phyloP scores from a whole-genome alignment of 129 eudicot genomes.

The sunflower (Helianthus annuus) region DNA sequence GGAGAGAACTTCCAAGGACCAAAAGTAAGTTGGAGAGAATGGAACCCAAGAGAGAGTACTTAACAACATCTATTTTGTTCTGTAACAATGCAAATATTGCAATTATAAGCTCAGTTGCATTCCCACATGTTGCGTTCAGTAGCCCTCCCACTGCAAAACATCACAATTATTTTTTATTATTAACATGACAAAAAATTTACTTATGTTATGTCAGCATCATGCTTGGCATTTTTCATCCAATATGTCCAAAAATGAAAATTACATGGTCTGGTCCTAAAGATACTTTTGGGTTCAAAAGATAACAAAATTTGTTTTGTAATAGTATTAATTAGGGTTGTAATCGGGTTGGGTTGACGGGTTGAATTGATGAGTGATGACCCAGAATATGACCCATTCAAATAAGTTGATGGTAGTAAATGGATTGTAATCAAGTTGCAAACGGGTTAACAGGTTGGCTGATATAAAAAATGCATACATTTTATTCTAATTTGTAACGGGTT shows the following conservation, averaged over 20 bases:
- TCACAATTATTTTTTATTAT: not conserved
- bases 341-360: not conserved
- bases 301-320: not conserved
- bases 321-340: not conserved
- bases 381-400: not conserved
- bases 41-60: slow-evolving; percentile 88
- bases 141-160: slow-evolving; percentile 83
- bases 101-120: slow-evolving; percentile 90
- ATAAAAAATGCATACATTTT: not conserved
- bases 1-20: slow-evolving; percentile 84
- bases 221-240: not conserved
- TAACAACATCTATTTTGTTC: slow-evolving; percentile 79
- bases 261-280: not conserved
- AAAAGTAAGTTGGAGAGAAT: slow-evolving; percentile 85
- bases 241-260: not conserved
- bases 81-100: slow-evolving; percentile 72
- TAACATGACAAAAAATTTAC: not conserved
- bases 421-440: not conserved
- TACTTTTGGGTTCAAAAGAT: not conserved
- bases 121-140: slow-evolving; percentile 94
- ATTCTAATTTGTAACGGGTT: not conserved
- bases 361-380: not conserved
- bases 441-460: not conserved
- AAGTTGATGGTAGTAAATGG: not conserved
- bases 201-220: not conserved